Evolutionary conservation across 2,329 filamentous ascomycete genomes (phyloP).

Genomic region (Knoxdaviesia capensis): DNA sequence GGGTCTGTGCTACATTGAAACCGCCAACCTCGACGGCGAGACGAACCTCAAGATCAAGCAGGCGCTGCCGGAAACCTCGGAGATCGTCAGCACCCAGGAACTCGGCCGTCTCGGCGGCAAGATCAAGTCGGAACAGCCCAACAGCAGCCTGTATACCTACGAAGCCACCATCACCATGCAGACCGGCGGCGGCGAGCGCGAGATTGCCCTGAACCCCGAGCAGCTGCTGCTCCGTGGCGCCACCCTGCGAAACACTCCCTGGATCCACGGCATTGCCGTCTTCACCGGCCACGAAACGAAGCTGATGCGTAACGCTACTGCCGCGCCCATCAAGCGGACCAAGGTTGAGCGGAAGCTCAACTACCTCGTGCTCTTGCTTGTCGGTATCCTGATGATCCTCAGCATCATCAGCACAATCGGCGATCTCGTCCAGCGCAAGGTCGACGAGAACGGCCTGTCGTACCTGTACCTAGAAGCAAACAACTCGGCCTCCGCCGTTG

Average conservation of each 20-base stretch:
- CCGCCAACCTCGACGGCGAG: conserved; percentile 90
- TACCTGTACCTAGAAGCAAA: conserved; percentile 54
- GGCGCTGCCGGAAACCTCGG: conserved; percentile 76
- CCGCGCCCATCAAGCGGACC: conserved; percentile 91
- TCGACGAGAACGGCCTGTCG: conserved; percentile 36
- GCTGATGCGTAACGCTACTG: conserved; percentile 94
- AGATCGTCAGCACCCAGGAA: conserved; percentile 71
- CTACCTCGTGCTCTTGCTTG: conserved; percentile 74
- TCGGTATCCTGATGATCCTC: conserved; percentile 62
- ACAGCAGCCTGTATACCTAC: conserved; percentile 96
- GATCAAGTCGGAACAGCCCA: conserved; percentile 87
- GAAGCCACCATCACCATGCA: conserved; percentile 90
- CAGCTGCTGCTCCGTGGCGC: conserved; percentile 85
- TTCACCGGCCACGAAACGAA: conserved; percentile 88
- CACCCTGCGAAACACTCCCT: conserved; percentile 86
- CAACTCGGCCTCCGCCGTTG: conserved; percentile 31
- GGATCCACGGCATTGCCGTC: conserved; percentile 67
- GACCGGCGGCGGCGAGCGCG: conserved; percentile 78
- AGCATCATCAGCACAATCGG: conserved; percentile 84
- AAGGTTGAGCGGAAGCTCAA: conserved; percentile 92
- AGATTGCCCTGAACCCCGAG: conserved; percentile 74
- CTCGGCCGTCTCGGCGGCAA: conserved; percentile 70
- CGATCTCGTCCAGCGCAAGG: conserved; percentile 61
- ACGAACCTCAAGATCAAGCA: conserved; percentile 99
- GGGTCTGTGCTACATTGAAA: conserved; percentile 96